These are phyloP conservation scores for Mallotus japonicus DNA, from an alignment of 441 rosid genomes.

Conservation along the genomic window DNA sequence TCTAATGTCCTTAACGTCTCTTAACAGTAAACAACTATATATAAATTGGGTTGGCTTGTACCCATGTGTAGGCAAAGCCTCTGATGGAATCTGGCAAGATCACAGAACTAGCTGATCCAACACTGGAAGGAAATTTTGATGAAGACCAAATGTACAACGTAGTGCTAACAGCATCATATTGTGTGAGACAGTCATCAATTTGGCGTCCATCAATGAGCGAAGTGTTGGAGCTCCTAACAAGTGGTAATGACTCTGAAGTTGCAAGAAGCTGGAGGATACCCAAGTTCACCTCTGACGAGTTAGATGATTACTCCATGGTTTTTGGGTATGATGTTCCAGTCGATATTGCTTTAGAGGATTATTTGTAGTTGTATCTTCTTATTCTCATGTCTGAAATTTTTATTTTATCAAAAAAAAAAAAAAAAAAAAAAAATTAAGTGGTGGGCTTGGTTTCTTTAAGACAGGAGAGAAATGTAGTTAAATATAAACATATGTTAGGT, in stretches of 20 bases:
- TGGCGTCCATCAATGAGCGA: constrained; percentile 89
- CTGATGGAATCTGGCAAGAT: constrained; percentile 70
- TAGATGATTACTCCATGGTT: constrained; percentile 74
- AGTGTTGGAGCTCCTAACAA: constrained; percentile 74
- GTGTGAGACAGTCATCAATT: constrained; percentile 70
- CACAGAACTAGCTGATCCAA: constrained; percentile 61
- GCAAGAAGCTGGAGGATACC: constrained; percentile 71
- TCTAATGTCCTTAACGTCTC: no score
- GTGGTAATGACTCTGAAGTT: constrained; percentile 53
- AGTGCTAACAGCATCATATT: constrained; percentile 67
- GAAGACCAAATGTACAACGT: constrained; percentile 59
- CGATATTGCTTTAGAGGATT: constrained; percentile 49
- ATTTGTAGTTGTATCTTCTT: constrained; percentile 17
- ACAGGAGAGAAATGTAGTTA: no score
- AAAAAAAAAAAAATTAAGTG: no score
- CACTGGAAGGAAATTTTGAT: constrained; percentile 58
- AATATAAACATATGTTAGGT: no score
- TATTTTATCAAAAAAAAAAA: neutral
- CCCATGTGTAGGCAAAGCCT: constrained; percentile 62
- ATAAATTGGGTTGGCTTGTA: neutral
- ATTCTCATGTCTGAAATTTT: neutral
- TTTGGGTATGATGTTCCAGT: constrained; percentile 69
- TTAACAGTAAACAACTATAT: neutral
- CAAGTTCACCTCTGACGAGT: constrained; percentile 52
- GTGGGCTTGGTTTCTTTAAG: no score